These are phyloP conservation scores for Porphyridium purpureum DNA, from an alignment of 23 red algal genomes.

Conservation along the genomic window DNA sequence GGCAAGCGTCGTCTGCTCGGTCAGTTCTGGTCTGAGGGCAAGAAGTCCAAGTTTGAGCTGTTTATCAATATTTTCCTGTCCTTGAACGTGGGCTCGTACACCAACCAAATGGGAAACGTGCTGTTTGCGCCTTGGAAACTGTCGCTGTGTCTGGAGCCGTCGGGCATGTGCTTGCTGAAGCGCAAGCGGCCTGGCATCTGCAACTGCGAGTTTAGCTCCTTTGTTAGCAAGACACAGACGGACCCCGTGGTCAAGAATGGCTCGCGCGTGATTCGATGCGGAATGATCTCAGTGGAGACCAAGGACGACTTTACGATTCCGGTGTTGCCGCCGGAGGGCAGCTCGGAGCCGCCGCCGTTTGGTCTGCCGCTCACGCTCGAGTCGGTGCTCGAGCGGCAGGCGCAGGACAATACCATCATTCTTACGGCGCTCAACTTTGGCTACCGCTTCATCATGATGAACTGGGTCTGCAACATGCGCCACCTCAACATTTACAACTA, in stretches of 20 bases:
- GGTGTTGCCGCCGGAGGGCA: conserved; percentile 49
- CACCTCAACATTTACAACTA: conserved; percentile 69
- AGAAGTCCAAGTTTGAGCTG: conserved; percentile 87
- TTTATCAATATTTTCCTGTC: conserved; percentile 96
- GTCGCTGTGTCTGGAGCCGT: conserved; percentile 59
- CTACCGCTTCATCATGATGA: conserved; percentile 92
- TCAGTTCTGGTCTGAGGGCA: conserved; percentile 89
- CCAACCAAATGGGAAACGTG: conserved; percentile 85
- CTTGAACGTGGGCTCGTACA: conserved; percentile 71
- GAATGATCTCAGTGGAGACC: conserved; percentile 84
- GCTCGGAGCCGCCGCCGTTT: conserved; percentile 50
- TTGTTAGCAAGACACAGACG: conserved; percentile 70
- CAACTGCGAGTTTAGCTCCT: conserved; percentile 84
- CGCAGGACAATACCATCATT: conserved; percentile 69
- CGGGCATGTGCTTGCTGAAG: conserved; percentile 81
- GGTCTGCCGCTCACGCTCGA: conserved; percentile 73
- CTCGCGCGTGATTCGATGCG: conserved; percentile 79
- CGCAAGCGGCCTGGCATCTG: conserved; percentile 73
- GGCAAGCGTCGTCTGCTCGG: conserved; percentile 39
- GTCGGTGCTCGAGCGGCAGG: conserved; percentile 46
- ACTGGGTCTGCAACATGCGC: conserved; percentile 95
- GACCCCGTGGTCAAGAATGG: conserved; percentile 96
- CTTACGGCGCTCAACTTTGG: conserved; percentile 92
- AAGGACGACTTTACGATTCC: conserved; percentile 92
- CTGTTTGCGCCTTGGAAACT: conserved; percentile 95